Base-by-base conservation (phyloP, 1,284 basidiomycete genomes). In the Microbotryomycetes sp. region DNA sequence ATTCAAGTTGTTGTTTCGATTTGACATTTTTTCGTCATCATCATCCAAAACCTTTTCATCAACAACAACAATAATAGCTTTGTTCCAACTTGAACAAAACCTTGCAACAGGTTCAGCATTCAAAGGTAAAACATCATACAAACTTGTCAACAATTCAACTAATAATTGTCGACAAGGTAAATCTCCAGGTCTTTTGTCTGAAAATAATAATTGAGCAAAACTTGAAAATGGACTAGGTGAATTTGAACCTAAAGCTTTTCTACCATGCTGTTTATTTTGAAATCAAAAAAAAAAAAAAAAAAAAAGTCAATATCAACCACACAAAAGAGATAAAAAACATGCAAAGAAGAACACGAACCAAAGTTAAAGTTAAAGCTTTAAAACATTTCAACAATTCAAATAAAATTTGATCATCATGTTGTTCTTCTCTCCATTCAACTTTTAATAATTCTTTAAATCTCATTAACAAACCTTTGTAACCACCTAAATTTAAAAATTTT, bases 371-470 rank as follows among this genome's bases (percentile, higher is more conserved):
- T 1, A 99, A 80, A 0, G 89, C 94, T 75, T 96, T 96, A 76
- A 98, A 84, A 77, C 92, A 97, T 3, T 92, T 85, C 29, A 98
- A 79, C 0, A 98, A 79, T 74, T 97, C 94, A 70, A 94, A 87
- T 7, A 99, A 80, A 52, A 96, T 81, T 74, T 93, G 86, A 74
- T 98, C 96, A 73, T 97, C 94, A 70, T 96, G 93, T 74, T 97
- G 93, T 74, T 99, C 94, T 75, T 97, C 94, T 65, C 92, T 85
- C 94, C 94, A 99, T 77, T 98, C 94, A 54, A 97, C 84, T 67
- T 91, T 87, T 0, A 98, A 80, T 12, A 98, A 81, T 75, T 98
- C 94, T 64, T 92, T 88, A n/a, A 98, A 77, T 51, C 92, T 81
- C 1, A 85, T 86, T 26, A 97, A 76, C 45, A 99, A 78, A 0